Percentiles rank a stretch among this genome's conserved stretches.
Evolutionary conservation across 495 filamentous ascomycete species (phyloP).

Genomic region (Neurospora terricola): DNA sequence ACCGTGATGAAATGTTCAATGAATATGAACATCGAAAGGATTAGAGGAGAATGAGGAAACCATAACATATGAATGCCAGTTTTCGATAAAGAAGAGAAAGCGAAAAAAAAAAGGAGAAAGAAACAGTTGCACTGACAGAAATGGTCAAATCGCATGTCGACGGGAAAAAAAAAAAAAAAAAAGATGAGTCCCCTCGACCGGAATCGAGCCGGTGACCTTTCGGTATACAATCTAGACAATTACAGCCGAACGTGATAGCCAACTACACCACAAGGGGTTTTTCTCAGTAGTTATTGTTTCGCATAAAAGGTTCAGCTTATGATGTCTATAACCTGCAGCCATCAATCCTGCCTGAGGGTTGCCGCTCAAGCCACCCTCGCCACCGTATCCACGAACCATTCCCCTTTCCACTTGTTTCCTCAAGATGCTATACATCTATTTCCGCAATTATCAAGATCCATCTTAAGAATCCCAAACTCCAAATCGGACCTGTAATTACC

Average conservation of each 20-base stretch:
- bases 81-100: background rate
- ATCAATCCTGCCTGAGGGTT: background rate
- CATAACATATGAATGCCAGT: background rate
- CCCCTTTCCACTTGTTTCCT: background rate
- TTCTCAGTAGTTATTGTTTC: background rate
- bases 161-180: background rate
- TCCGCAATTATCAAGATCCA: background rate
- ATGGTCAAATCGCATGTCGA: background rate
- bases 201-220: background rate
- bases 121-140: background rate
- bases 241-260: background rate
- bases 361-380: background rate
- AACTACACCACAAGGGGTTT: background rate
- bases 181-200: background rate
- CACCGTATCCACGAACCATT: background rate
- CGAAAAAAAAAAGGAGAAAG: background rate
- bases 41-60: background rate
- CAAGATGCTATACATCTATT: background rate
- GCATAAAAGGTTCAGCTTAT: fast-evolving
- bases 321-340: background rate
- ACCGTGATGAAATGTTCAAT: background rate
- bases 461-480: background rate
- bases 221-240: background rate
- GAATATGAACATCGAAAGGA: background rate
- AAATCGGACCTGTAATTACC: background rate